Evolutionary conservation across 2,329 filamentous ascomycete genomes (phyloP), one percentile per base, ranked within the genome.

Genomic region (Claviceps maximensis): DNA sequence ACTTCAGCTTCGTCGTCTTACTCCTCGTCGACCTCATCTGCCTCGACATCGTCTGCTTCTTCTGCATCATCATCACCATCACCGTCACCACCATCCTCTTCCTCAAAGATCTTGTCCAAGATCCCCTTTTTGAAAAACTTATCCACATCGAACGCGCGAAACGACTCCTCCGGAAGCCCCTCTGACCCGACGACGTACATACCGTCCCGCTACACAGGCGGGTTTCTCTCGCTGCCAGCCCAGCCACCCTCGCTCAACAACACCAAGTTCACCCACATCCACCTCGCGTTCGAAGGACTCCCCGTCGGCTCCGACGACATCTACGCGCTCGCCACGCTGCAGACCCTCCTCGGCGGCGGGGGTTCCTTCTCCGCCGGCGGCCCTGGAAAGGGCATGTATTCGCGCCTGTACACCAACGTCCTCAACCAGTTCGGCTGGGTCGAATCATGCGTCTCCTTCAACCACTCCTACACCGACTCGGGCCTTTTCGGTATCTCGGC

Each of bases 311-410:
- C 87, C 2, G 83, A 88, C 13, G 91, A 97, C 66, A 96, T 98
- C 63, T 98, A 97, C 71, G 90, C 93, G 19, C 83, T 97, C 46
- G 93, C 93, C 7, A 95, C 91, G 0, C 77, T 98, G 1, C 94
- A 97, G 70, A 97, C 89, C 1, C 84, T 98, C 10, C 87, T 98
- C 36, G 93, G 93, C 54, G 93, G 93, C 48, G 93, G 93, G 49
- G 93, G 93, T 25, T 96, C 90, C 53, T 98, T 98, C 74, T 95
- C 88, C 17, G 93, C 93, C 52, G 93, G 93, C 61, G 93, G 93
- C 0, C 93, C 93, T 4, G 93, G 93, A 51, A 98, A 98, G 74
- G 93, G 93, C 67, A 98, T 98, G 93, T 97, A 97, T 76, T 95
- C 88, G 40, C 86, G 93, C 13, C 80, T 98, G 9, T 98, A 96